These are phyloP conservation scores for Anthostomella pinea DNA, from an alignment of 2,329 filamentous ascomycete species.

Conservation along the genomic window DNA sequence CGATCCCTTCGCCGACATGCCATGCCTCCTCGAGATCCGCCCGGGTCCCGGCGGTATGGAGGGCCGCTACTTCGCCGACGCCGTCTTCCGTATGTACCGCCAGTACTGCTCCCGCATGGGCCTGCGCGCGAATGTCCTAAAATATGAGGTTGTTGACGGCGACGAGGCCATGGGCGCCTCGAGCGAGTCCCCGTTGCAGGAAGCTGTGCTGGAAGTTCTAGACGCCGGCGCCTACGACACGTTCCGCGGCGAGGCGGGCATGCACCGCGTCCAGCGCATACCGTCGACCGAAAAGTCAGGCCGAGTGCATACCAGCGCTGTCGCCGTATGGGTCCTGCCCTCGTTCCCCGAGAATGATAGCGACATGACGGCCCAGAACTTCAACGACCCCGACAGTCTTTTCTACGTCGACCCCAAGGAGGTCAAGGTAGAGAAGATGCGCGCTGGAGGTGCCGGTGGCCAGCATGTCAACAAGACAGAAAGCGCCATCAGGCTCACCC, in stretches of 20 bases:
- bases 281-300: conserved; percentile 89
- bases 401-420: conserved; percentile 87
- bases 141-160: conserved; percentile 74
- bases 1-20: conserved; percentile 85
- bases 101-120: conserved; percentile 69
- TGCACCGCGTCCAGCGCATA: conserved; percentile 92
- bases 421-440: conserved; percentile 83
- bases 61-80: conserved; percentile 83
- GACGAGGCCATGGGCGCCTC: conserved; percentile 49
- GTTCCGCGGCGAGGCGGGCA: conserved; percentile 84
- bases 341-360: conserved; percentile 63
- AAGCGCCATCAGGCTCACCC: conserved; percentile 88
- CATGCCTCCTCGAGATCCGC: conserved; percentile 87
- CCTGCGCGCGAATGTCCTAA: conserved; percentile 66
- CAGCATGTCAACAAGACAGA: conserved; percentile 99
- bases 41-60: conserved; percentile 91
- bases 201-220: conserved; percentile 83
- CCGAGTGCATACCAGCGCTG: conserved; percentile 88
- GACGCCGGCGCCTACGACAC: conserved; percentile 74
- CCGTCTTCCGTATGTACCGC: conserved; percentile 88
- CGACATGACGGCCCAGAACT: conserved; percentile 53
- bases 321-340: conserved; percentile 87
- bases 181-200: conserved; percentile 69
- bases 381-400: conserved; percentile 83
- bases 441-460: conserved; percentile 85